Base-by-base conservation (phyloP, 441 rosid species). In the Euphorbia celastroides region DNA sequence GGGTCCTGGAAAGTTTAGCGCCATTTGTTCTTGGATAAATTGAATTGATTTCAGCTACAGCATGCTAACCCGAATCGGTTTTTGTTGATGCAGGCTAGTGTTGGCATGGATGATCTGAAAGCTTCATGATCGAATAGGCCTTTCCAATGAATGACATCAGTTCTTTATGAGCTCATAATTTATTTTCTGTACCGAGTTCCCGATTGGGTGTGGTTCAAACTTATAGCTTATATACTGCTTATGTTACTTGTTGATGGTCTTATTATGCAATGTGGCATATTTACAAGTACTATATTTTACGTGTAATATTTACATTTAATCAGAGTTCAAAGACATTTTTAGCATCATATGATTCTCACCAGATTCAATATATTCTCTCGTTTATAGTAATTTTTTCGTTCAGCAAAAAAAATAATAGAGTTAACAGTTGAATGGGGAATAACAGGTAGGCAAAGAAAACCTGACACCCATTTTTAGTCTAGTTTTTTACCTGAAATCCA, bases 21-120 rank as follows among this genome's bases (percentile, higher is more conserved):
- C 19, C 10, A 3, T 23, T 13, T 42, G 60, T 64, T 48, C 23
- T 26, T 41, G 16, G 34, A 23, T 60, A 34, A 64, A 27, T 41
- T 32, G 26, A 7, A 27, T 28, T n/a, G 25, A 10, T 44, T 56
- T 11, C 23, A 48, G 23, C 10, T 52, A 12, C 11, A 25, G 23
- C 31, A 38, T 31, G 60, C 60, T 73, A 20, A 79, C 62, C 42
- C n/a, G 10, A n/a, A 22, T 44, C 44, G 44, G 55, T 14, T 22
- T 31, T 32, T 72, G 38, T 72, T 38, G 68, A 48, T 55, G 61
- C 88, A 88, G 98, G 90, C 89, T 69, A 80, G 78, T 52, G 88
- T 89, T 57, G 92, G 93, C 46, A 68, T 92, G 93, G 96, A 92
- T 62, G 88, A 84, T 46, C 74, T 92, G 84, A 92, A 92, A 76